A percentile compares a stretch with the other conserved stretches of the same genome.
Evolutionary conservation across 2,329 filamentous ascomycete genomes (phyloP).

Genomic region (Fusarium sp.): DNA sequence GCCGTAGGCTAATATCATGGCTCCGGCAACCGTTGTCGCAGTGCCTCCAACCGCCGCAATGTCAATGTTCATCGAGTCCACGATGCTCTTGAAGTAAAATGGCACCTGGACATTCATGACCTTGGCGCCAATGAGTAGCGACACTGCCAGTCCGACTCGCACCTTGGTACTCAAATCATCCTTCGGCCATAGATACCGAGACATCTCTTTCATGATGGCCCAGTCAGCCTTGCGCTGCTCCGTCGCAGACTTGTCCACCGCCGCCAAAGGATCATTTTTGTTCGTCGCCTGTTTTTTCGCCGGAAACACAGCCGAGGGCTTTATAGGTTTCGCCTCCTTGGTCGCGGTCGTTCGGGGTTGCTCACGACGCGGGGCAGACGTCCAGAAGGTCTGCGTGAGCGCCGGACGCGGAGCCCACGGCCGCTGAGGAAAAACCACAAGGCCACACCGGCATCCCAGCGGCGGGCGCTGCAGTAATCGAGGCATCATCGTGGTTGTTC

Average conservation of each 20-base stretch:
- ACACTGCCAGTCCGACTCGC: slow-evolving; percentile 86
- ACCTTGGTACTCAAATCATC: slow-evolving; percentile 78
- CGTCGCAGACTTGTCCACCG: slow-evolving; percentile 68
- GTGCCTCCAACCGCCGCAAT: slow-evolving; percentile 88
- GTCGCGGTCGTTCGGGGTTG: slow-evolving; percentile 35
- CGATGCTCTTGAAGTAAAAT: slow-evolving; percentile 98
- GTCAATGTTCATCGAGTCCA: slow-evolving; percentile 98
- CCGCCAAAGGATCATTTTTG: slow-evolving; percentile 49
- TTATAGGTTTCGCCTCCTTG: slow-evolving; percentile 36
- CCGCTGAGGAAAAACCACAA: slow-evolving; percentile 43
- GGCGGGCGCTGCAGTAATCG: slow-evolving; percentile 50
- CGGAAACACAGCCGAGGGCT: slow-evolving; percentile 32
- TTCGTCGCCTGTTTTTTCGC: slow-evolving; percentile 35
- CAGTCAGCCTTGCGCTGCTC: slow-evolving; percentile 97
- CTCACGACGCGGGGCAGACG: slow-evolving; percentile 46
- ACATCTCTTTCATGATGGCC: slow-evolving; percentile 99
- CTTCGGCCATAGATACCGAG: slow-evolving; percentile 95
- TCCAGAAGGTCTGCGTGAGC: slow-evolving; percentile 48
- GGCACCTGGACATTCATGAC: slow-evolving; percentile 97
- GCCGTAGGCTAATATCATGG: slow-evolving; percentile 94
- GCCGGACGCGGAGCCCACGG: slow-evolving; percentile 45
- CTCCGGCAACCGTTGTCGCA: slow-evolving; percentile 87
- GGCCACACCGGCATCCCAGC: slow-evolving; percentile 49
- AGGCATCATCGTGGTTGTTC: slow-evolving; percentile 50
- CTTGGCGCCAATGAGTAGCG: slow-evolving; percentile 88